phyloP scores from a whole-genome alignment of 1,284 basidiomycete genomes.

The Malassezia sympodialis region DNA sequence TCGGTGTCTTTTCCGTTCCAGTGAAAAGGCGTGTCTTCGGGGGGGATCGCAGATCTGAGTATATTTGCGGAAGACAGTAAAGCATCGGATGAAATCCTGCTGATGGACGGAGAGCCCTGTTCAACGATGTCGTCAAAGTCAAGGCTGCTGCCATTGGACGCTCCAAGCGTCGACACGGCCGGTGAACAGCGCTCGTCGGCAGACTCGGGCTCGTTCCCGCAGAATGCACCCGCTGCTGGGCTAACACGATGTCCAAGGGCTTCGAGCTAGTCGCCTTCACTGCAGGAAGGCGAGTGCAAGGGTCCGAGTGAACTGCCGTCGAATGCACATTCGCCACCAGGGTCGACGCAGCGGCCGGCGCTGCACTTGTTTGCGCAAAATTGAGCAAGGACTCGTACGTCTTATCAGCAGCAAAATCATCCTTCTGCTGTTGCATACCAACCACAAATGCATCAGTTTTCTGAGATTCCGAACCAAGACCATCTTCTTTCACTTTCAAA shows the following conservation, averaged over 20 bases:
- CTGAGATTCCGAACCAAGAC: background rate
- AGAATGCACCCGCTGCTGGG: conserved; percentile 42
- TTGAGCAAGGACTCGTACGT: background rate
- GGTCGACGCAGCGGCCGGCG: conserved; percentile 30
- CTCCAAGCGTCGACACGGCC: conserved; percentile 19
- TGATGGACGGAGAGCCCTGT: conserved; percentile 16
- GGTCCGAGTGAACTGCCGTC: conserved; percentile 19
- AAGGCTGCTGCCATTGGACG: conserved; percentile 38
- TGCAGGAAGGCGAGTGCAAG: conserved; percentile 46
- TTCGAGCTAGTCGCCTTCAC: conserved; percentile 41
- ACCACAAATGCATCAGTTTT: conserved; percentile 12
- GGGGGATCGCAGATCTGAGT: conserved; percentile 12
- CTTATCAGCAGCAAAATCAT: background rate
- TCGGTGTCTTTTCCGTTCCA: conserved; percentile 19
- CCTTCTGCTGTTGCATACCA: background rate
- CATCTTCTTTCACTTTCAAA: background rate
- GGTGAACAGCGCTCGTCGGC: conserved; percentile 5
- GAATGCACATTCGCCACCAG: conserved; percentile 16
- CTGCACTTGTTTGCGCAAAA: conserved; percentile 19
- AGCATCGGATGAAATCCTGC: conserved; percentile 16
- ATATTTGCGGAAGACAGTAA: conserved; percentile 17
- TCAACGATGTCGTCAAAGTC: conserved; percentile 17
- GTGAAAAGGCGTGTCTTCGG: conserved; percentile 18
- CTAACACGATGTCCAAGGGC: conserved; percentile 21
- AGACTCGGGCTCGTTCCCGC: conserved; percentile 19